phyloP scores from a whole-genome alignment of 202 grass and related monocot genomes.

The Elaeis oleifera region DNA sequence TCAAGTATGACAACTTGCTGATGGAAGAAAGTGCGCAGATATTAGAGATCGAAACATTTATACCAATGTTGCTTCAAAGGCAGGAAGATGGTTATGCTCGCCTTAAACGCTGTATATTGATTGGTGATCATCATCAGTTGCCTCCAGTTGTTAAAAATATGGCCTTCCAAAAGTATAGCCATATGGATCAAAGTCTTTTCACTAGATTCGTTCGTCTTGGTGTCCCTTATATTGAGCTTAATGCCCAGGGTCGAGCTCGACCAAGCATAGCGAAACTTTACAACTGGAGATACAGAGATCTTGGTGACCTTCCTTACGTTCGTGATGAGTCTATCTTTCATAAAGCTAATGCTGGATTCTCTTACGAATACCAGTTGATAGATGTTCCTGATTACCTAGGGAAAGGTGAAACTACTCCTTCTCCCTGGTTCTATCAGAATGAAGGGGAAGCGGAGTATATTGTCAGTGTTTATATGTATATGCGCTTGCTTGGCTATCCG shows the following conservation, averaged over 20 bases:
- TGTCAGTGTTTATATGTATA: conserved; percentile 96
- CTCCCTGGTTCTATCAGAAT: conserved; percentile 99
- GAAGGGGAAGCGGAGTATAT: conserved; percentile 95
- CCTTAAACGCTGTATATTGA: conserved; percentile 90
- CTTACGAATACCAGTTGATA: conserved; percentile 91
- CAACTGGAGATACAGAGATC: conserved; percentile 97
- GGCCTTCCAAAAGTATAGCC: conserved; percentile 99
- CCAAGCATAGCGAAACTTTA: conserved; percentile 85
- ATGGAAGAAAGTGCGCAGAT: conserved; percentile 99
- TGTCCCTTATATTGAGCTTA: conserved; percentile 96
- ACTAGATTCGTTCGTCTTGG: conserved; percentile 90
- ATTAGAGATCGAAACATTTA: conserved; percentile 96
- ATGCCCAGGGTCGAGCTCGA: conserved; percentile 90
- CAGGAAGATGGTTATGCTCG: conserved; percentile 93
- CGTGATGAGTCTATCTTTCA: conserved; percentile 75
- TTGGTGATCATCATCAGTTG: conserved; percentile 96
- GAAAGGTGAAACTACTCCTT: conserved; percentile 79
- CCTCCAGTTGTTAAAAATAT: conserved; percentile 98
- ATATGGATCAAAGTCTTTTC: conserved; percentile 97
- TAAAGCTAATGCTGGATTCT: conserved; percentile 91
- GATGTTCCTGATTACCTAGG: conserved; percentile 90
- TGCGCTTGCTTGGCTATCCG: conserved; percentile 87
- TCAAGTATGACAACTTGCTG: conserved; percentile 93
- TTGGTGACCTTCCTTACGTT: conserved; percentile 84
- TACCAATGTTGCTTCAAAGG: conserved; percentile 87